phyloP scores from a whole-genome alignment of 352 stramenopile species.

The Phytophthora fragariae region DNA sequence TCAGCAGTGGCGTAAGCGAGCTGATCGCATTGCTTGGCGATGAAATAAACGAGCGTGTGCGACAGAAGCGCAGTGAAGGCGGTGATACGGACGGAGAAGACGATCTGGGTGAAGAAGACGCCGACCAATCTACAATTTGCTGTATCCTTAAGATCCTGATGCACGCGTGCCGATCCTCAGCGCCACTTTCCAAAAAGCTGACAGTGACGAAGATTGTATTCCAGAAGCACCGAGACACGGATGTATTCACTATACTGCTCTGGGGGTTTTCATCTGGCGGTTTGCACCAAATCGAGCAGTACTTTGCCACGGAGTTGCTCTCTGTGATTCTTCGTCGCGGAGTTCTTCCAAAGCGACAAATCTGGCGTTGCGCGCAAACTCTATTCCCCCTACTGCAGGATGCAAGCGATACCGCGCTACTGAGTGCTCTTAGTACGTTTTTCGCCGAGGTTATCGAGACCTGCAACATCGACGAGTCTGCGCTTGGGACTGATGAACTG shows the following conservation, averaged over 20 bases:
- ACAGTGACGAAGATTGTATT: constrained; percentile 34
- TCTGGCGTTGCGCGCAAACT: constrained; percentile 58
- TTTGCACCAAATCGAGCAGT: constrained; percentile 60
- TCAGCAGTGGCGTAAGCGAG: constrained; percentile 56
- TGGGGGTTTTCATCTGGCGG: constrained; percentile 35
- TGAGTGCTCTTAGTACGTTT: constrained; percentile 69
- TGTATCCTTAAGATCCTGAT: constrained; percentile 82
- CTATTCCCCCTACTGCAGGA: constrained; percentile 56
- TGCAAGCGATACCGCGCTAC: constrained; percentile 44
- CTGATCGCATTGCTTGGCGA: constrained; percentile 58
- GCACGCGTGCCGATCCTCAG: constrained; percentile 72
- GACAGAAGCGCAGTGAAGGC: constrained; percentile 20
- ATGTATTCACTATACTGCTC: constrained; percentile 58
- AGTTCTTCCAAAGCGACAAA: constrained; percentile 54
- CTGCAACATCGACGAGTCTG: constrained; percentile 51
- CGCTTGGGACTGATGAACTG: constrained; percentile 31
- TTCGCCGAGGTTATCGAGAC: constrained; percentile 71
- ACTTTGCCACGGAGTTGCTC: constrained; percentile 73
- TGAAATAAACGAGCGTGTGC: constrained; percentile 52
- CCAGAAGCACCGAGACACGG: constrained; percentile 35
- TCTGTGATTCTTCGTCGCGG: constrained; percentile 66
- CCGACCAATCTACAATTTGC: constrained; percentile 70
- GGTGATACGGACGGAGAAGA: constrained; percentile 43
- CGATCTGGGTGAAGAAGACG: constrained; percentile 57
- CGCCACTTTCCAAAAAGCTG: constrained; percentile 69